These are phyloP conservation scores for Stephania yunnanensis DNA, from an alignment of 164 flowering plant genomes.

Conservation along the genomic window DNA sequence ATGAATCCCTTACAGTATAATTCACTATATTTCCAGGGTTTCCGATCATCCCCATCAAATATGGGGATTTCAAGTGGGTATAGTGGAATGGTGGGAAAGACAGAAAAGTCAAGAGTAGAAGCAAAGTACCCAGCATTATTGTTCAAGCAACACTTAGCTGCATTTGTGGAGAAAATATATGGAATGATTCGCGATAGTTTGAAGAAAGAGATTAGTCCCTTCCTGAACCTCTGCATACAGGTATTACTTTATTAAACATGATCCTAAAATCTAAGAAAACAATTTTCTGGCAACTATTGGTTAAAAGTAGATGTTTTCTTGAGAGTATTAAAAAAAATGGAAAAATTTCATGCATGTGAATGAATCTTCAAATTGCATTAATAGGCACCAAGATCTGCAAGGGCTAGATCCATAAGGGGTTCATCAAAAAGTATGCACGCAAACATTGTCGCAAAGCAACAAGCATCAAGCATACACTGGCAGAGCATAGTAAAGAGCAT, in stretches of 20 bases:
- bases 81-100: conserved; percentile 70
- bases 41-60: conserved; percentile 45
- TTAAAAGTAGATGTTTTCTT: too few relatives aligned
- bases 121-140: conserved; percentile 86
- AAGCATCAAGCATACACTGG: conserved; percentile 67
- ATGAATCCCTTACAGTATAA: neutral
- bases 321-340: neutral
- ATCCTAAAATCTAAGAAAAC: neutral
- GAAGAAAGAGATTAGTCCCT: conserved; percentile 76
- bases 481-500: conserved; percentile 59
- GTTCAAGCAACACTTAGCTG: conserved; percentile 84
- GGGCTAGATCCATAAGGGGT: conserved; percentile 57
- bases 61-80: conserved; percentile 65
- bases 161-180: conserved; percentile 79
- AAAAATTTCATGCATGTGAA: neutral
- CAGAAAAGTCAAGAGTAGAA: conserved; percentile 52
- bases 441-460: conserved; percentile 54
- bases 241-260: conserved; percentile 25
- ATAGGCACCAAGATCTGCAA: conserved; percentile 68
- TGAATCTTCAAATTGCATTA: conserved; percentile 14
- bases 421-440: conserved; percentile 57
- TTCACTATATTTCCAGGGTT: conserved; percentile 37
- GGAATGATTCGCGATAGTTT: conserved; percentile 78
- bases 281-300: too few relatives aligned
- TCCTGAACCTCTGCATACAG: conserved; percentile 69